Evolutionary conservation across 2,329 filamentous ascomycete species (phyloP), one percentile per base, ranked within the genome.

Genomic region (Bimuria novae-zelandiae): DNA sequence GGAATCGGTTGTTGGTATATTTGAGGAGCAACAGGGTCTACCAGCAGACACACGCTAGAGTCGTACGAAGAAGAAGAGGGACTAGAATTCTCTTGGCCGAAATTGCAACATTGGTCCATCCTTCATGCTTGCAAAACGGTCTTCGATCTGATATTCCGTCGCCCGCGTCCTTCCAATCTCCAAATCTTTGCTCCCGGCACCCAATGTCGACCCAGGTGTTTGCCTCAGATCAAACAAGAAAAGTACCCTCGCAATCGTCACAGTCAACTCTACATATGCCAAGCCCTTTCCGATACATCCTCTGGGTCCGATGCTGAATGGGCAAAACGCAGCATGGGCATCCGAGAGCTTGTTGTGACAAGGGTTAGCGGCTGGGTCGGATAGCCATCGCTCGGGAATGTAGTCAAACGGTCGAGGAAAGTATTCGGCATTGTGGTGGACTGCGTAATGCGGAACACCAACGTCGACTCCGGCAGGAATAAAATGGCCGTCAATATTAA

Each of bases 101-200:
- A 78, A 76, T 75, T 89, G 83, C 51, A 90, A 76, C 75, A 89
- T 79, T 0, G 86, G 85, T 0, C 89, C 89, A 64, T 88, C 81
- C 76, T 90, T 92, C 62, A 82, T 77, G 62, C 86, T 89, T 27
- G 88, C 89, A 72, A 92, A 91, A 16, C 84, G 87, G 68, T 92
- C 89, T 46, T 81, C 75, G 51, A 90, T 75, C 76, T 90, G 88
- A 71, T 86, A 89, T 77, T 91, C 89, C 1, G 52, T 66, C 27
- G 55, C 41, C 51, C 69, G 66, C 36, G 61, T 65, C 52, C 71
- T 65, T 4, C 70, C 71, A 37, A 60, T 58, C 47, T 72, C 71
- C 19, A 71, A 45, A 54, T 70, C 68, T 17, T 59, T 61, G 14
- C 55, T 59, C 11, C 70, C 71, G 17, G 62, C 70, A 25, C 71